phyloP scores from a whole-genome alignment of 2,329 filamentous ascomycete genomes.

The Penicillium glabrum region DNA sequence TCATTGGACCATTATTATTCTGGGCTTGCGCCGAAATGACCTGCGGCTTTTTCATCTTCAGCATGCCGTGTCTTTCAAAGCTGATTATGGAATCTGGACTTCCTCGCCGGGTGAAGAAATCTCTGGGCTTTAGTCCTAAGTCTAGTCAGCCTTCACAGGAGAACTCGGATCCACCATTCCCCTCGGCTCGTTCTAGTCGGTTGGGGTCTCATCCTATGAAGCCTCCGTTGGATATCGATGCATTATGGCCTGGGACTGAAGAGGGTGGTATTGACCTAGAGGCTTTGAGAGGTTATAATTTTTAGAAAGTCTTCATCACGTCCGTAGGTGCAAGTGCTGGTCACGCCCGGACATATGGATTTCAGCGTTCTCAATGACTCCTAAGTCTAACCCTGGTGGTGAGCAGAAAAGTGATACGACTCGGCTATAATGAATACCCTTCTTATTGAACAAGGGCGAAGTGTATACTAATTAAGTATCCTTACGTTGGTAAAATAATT shows the following conservation, averaged over 20 bases:
- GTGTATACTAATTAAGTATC: too few relatives aligned
- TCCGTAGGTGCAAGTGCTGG: neutral
- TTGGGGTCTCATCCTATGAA: neutral
- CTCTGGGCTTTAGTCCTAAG: neutral
- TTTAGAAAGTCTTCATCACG: neutral
- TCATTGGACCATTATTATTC: conserved; percentile 42
- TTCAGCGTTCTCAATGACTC: neutral
- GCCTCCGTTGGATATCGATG: neutral
- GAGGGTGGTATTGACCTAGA: neutral
- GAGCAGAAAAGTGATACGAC: neutral
- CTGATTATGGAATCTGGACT: conserved; percentile 30
- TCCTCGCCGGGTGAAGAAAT: neutral
- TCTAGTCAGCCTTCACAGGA: neutral
- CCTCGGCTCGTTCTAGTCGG: neutral
- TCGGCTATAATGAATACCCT: neutral
- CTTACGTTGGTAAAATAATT: too few relatives aligned
- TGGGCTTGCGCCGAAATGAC: conserved; percentile 50
- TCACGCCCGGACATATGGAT: neutral
- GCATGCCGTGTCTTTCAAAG: conserved; percentile 42
- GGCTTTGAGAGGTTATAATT: neutral
- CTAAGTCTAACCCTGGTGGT: neutral
- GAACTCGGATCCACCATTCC: neutral
- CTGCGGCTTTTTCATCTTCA: conserved; percentile 46
- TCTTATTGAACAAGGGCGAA: neutral
- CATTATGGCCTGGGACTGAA: neutral